phyloP scores from a whole-genome alignment of 495 filamentous ascomycete species.

The Penicillium canescens region DNA sequence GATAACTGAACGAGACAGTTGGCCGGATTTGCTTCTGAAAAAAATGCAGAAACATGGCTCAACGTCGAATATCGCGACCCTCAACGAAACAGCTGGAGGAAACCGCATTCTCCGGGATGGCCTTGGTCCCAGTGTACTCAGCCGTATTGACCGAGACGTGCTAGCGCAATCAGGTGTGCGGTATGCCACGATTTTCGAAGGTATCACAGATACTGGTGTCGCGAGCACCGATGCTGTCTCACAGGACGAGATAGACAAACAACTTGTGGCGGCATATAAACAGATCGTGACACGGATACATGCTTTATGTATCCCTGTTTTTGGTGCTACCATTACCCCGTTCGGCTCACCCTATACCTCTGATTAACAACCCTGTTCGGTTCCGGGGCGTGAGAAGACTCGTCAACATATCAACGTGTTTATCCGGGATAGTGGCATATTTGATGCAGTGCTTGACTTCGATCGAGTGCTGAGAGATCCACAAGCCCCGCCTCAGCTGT shows the following conservation, averaged over 20 bases:
- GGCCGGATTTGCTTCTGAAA: conserved; percentile 65
- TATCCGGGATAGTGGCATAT: conserved; percentile 57
- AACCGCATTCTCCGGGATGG: conserved; percentile 66
- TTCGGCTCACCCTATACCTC: conserved; percentile 49
- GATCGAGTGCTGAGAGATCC: conserved; percentile 56
- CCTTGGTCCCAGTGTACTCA: conserved; percentile 60
- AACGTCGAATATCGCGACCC: conserved; percentile 51
- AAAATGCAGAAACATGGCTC: conserved; percentile 50
- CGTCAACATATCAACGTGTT: conserved; percentile 62
- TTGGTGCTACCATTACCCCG: conserved; percentile 69
- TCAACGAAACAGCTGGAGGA: conserved; percentile 72
- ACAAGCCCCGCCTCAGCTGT: conserved; percentile 41
- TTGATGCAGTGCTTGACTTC: conserved; percentile 67
- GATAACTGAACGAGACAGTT: conserved; percentile 33
- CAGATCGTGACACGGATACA: conserved; percentile 61
- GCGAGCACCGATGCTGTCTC: conserved; percentile 43
- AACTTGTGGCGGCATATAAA: conserved; percentile 56
- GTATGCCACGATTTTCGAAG: conserved; percentile 70
- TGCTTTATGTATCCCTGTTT: conserved; percentile 53
- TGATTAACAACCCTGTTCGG: conserved; percentile 46
- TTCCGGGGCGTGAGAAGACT: conserved; percentile 55
- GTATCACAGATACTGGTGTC: conserved; percentile 71
- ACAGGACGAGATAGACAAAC: conserved; percentile 51
- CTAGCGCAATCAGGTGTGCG: conserved; percentile 55
- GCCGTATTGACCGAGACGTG: conserved; percentile 65